Base-by-base conservation (phyloP, 306 rosid species). In the Mimosa pudica region DNA sequence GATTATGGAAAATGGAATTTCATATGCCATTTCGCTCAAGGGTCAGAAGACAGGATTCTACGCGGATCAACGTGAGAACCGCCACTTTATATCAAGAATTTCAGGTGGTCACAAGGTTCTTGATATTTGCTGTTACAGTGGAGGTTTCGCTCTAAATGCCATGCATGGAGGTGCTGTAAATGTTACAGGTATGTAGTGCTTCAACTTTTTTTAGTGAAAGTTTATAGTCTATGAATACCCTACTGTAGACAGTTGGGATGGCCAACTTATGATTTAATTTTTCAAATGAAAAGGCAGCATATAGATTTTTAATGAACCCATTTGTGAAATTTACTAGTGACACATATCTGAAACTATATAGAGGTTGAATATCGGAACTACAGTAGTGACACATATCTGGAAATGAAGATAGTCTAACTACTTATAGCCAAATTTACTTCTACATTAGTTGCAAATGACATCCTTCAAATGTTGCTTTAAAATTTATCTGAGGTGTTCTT, bases 21-120 rank as follows among this genome's bases (percentile, higher is more conserved):
- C 47, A 14, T 92, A 92, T 82, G 79, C 97, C 52, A 87, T 94
- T 85, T 95, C 97, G 74, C 87, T 92, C 35, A 92, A 87, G 47
- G 98, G 98, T 20, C 98, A 95, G 86, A 95, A 95, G 89, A 95
- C 98, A 3, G 98, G 98, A 78, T 95, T 95, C 79, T 92, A 95
- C 80, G 96, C 95, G n/a, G 98, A 92, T 86, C 98, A 95, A 79
- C 98, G 94, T 11, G 98, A 91, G 80, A 92, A 88, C 84, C 92
- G 94, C 17, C 88, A 90, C 58, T 92, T 87, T 87, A 84, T 95
- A 85, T 95, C 98, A 55, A 89, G 85, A 48, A 82, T 92, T 80
- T 90, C 98, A 20, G 78, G 77, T 54, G 91, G 90, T 67, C 88
- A 84, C 78, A 91, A 80, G 85, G 97, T 95, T 82, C 93, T 95